A percentile compares a stretch with the other conserved stretches of the same genome.
Conservation (phyloP, 495 filamentous ascomycete genomes). For the Xylaria cubensis region DNA sequence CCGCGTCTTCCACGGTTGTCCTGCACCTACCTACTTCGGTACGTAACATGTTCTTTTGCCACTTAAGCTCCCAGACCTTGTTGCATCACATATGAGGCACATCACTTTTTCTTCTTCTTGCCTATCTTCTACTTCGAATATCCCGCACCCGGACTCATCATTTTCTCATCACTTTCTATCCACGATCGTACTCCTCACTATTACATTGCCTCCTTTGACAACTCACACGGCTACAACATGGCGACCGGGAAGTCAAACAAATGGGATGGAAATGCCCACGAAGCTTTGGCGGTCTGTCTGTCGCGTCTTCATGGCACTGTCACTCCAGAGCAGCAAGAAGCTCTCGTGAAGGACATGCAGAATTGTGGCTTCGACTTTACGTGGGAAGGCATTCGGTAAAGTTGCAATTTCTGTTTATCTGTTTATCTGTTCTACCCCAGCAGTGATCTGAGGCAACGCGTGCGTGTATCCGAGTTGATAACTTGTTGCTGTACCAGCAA, state of each 20-base stretch:
- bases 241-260: neutral
- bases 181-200: neutral
- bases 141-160: neutral
- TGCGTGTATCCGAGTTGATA: constrained; percentile 1
- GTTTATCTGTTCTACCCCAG: neutral
- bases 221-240: neutral
- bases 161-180: neutral
- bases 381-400: constrained; percentile 47
- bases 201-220: neutral
- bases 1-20: constrained; percentile 2
- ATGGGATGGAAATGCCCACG: constrained; percentile 41
- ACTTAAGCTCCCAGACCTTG: neutral
- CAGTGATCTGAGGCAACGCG: constrained; percentile 6
- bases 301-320: constrained; percentile 18
- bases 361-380: constrained; percentile 36
- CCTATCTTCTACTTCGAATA: neutral
- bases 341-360: constrained; percentile 37
- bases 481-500: neutral
- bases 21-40: neutral
- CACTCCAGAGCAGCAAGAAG: constrained; percentile 31
- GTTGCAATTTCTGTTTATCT: constrained; percentile 22
- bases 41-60: neutral
- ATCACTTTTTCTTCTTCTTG: neutral
- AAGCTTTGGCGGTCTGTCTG: constrained; percentile 37
- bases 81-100: constrained; percentile 4